Conservation (phyloP, 139 green algal genomes). For the Coelastrella sp. region DNA sequence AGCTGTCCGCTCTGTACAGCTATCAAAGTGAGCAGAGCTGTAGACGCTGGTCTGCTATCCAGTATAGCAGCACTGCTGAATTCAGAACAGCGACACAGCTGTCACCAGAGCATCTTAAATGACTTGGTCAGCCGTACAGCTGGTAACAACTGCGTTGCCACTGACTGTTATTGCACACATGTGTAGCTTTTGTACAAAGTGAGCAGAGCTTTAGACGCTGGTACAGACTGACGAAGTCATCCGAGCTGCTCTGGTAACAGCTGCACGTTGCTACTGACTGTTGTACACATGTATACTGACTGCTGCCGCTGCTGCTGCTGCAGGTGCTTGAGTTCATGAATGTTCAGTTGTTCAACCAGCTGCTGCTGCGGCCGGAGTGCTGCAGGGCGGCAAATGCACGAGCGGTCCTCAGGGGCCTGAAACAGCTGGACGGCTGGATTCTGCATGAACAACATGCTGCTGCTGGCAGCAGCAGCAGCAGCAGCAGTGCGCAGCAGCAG, state of each 20-base stretch:
- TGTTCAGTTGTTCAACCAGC: constrained; percentile 94
- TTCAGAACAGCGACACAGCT: too few relatives aligned
- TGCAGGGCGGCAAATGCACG: constrained; percentile 96
- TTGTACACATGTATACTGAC: background rate
- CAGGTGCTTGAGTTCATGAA: constrained; percentile 96
- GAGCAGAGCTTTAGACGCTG: too few relatives aligned
- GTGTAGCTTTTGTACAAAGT: too few relatives aligned
- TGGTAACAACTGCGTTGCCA: too few relatives aligned
- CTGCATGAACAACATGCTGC: constrained; percentile 13
- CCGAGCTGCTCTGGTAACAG: background rate
- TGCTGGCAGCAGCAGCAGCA: constrained; percentile 12
- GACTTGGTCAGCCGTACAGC: too few relatives aligned
- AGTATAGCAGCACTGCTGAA: too few relatives aligned
- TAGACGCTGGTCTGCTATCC: too few relatives aligned
- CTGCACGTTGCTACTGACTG: background rate
- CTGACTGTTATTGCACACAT: background rate
- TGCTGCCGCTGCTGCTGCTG: background rate
- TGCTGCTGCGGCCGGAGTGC: constrained; percentile 97
- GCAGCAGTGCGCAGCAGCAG: constrained; percentile 4
- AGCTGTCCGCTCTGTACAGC: too few relatives aligned
- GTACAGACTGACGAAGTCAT: background rate
- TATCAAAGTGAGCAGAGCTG: too few relatives aligned
- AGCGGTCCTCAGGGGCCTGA: constrained; percentile 84
- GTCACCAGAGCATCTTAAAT: too few relatives aligned
- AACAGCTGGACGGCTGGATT: constrained; percentile 79